Conservation (phyloP, 2,329 filamentous ascomycete genomes). For the Ceratocystis variospora region DNA sequence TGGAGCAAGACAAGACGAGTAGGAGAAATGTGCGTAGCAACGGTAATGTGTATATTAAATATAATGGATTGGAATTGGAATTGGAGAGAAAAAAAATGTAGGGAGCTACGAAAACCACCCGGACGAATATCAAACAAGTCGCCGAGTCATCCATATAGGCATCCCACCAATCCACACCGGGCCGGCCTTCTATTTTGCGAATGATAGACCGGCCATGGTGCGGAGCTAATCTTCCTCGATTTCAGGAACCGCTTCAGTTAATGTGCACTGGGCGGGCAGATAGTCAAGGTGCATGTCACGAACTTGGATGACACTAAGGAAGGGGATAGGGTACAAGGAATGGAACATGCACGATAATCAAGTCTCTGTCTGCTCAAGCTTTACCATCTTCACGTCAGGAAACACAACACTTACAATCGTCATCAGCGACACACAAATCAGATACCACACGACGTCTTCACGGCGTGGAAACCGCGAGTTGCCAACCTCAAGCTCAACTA, state of each 20-base stretch:
- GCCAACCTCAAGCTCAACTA: conserved; percentile 56
- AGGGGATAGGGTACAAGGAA: background rate
- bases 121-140: conserved; percentile 41
- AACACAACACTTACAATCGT: conserved; percentile 59
- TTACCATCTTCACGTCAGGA: background rate
- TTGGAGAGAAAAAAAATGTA: conserved; percentile 37
- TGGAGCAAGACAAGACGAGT: background rate
- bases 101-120: conserved; percentile 48
- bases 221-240: conserved; percentile 68
- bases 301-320: conserved; percentile 6
- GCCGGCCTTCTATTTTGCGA: conserved; percentile 51
- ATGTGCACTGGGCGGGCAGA: conserved; percentile 65
- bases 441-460: conserved; percentile 69
- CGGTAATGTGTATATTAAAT: conserved; percentile 11
- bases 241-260: conserved; percentile 76
- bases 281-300: conserved; percentile 39
- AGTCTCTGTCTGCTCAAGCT: conserved; percentile 15
- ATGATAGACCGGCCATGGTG: conserved; percentile 47
- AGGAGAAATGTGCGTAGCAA: background rate
- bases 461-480: conserved; percentile 59
- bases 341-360: conserved; percentile 14
- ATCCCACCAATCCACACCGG: conserved; percentile 64
- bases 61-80: conserved; percentile 21
- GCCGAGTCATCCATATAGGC: conserved; percentile 55
- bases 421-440: conserved; percentile 55